Evolutionary conservation across 2,329 filamentous ascomycete species (phyloP).

Genomic region (Xylogone sp.): DNA sequence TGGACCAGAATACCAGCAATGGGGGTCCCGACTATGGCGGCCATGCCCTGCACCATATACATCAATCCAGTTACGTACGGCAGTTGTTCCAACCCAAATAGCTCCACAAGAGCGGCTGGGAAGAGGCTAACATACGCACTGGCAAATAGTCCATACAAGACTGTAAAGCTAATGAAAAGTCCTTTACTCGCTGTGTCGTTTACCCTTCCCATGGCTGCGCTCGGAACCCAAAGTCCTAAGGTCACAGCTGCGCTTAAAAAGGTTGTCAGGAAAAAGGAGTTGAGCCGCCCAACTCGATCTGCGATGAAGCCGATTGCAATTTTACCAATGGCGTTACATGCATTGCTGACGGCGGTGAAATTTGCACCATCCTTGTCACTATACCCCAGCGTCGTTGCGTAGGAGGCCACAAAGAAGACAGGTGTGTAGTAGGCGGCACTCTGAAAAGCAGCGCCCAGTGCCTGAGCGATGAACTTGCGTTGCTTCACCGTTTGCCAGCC

Average conservation of each 20-base stretch:
- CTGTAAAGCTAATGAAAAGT: slow-evolving; percentile 28
- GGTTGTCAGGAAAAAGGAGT: slow-evolving; percentile 30
- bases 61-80: slow-evolving; percentile 34
- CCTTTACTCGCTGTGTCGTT: not conserved
- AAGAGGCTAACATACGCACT: slow-evolving; percentile 35
- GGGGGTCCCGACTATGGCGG: slow-evolving; percentile 34
- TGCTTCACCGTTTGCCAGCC: slow-evolving; percentile 29
- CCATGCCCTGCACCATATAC: slow-evolving; percentile 34
- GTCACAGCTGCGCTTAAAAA: slow-evolving; percentile 23
- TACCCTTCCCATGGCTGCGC: not conserved
- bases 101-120: slow-evolving; percentile 32
- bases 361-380: slow-evolving; percentile 30
- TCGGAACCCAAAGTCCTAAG: slow-evolving; percentile 23
- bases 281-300: slow-evolving; percentile 34
- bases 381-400: slow-evolving; percentile 33
- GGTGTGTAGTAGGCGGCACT: slow-evolving; percentile 33
- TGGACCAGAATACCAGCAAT: slow-evolving; percentile 25
- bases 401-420: slow-evolving; percentile 33
- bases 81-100: slow-evolving; percentile 34
- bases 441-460: slow-evolving; percentile 30
- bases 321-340: slow-evolving; percentile 33
- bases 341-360: slow-evolving; percentile 34
- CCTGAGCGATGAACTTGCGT: slow-evolving; percentile 32
- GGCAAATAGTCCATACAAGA: slow-evolving; percentile 32
- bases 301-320: slow-evolving; percentile 32